phyloP scores from a whole-genome alignment of 768 basidiomycete species.

The Ramaria rubella region DNA sequence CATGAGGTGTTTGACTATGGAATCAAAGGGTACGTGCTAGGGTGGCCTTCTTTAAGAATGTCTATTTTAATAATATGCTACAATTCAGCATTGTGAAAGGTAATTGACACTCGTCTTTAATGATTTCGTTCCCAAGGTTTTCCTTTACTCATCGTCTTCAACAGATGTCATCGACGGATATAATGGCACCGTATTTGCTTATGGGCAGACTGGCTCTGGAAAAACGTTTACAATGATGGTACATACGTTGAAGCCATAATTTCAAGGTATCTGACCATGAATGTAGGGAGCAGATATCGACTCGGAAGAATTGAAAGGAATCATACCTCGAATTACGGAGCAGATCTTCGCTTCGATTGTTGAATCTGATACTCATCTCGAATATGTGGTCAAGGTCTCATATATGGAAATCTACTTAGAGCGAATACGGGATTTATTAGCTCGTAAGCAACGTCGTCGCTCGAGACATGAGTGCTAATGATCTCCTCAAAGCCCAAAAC shows the following conservation, averaged over 20 bases:
- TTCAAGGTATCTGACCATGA: slow-evolving; percentile 10
- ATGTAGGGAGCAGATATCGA: slow-evolving; percentile 94
- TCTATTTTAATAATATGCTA: slow-evolving; percentile 14
- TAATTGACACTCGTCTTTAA: slow-evolving; percentile 24
- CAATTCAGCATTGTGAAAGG: slow-evolving; percentile 78
- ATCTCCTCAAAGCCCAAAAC: slow-evolving; percentile 64
- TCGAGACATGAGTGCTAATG: not conserved
- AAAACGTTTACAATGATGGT: slow-evolving; percentile 99
- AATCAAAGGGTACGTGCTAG: slow-evolving; percentile 77
- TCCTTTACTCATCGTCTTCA: slow-evolving; percentile 9
- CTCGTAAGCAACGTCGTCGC: slow-evolving; percentile 60
- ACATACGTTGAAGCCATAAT: not conserved
- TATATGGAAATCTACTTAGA: slow-evolving; percentile 99
- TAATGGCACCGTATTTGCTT: slow-evolving; percentile 92
- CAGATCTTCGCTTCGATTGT: slow-evolving; percentile 99
- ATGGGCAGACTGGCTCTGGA: slow-evolving; percentile 82
- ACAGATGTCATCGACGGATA: slow-evolving; percentile 97
- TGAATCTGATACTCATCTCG: slow-evolving; percentile 88
- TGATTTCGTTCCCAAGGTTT: not conserved
- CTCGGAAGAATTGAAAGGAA: slow-evolving; percentile 84
- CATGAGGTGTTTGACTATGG: slow-evolving; percentile 97
- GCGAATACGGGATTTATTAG: slow-evolving; percentile 87
- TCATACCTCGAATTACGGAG: slow-evolving; percentile 97
- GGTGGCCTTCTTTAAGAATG: slow-evolving; percentile 5
- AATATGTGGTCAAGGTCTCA: slow-evolving; percentile 98